These are phyloP conservation scores for Fonsecaea monophora DNA, from an alignment of 2,329 filamentous ascomycete genomes.

Conservation along the genomic window DNA sequence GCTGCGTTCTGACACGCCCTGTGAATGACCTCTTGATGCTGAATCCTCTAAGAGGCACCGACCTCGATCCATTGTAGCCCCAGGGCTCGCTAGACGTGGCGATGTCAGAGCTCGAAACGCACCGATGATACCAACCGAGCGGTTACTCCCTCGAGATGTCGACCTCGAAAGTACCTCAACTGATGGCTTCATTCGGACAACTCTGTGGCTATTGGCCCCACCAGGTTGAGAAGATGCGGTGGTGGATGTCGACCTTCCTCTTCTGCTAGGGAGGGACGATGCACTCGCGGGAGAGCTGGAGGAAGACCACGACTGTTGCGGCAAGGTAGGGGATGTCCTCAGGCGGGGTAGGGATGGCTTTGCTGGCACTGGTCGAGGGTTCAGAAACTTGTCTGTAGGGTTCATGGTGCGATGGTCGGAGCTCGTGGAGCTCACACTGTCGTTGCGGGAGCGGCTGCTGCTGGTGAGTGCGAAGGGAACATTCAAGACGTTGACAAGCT, in stretches of 20 bases:
- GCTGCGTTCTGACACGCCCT: slow-evolving; percentile 19
- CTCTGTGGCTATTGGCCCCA: slow-evolving; percentile 35
- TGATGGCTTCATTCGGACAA: slow-evolving; percentile 40
- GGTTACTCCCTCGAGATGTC: slow-evolving; percentile 43
- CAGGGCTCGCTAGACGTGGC: slow-evolving; percentile 32
- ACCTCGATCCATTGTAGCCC: slow-evolving; percentile 18
- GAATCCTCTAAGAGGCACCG: slow-evolving; percentile 9
- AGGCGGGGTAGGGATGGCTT: slow-evolving; percentile 53
- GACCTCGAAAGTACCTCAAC: slow-evolving; percentile 43
- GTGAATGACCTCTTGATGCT: slow-evolving; percentile 3
- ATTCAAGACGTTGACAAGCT: slow-evolving; percentile 82
- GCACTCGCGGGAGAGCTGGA: slow-evolving; percentile 39
- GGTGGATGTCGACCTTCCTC: slow-evolving; percentile 36
- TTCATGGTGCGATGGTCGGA: slow-evolving; percentile 76
- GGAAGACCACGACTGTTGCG: slow-evolving; percentile 31
- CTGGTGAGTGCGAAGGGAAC: slow-evolving; percentile 72
- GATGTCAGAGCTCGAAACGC: slow-evolving; percentile 47
- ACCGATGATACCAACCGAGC: slow-evolving; percentile 47
- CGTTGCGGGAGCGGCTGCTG: slow-evolving; percentile 63
- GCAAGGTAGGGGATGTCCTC: slow-evolving; percentile 50
- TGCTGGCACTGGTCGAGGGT: slow-evolving; percentile 66
- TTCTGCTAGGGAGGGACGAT: slow-evolving; percentile 17
- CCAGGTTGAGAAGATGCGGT: slow-evolving; percentile 34
- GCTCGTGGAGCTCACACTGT: slow-evolving; percentile 66
- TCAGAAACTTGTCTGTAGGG: slow-evolving; percentile 75